Percentiles rank a stretch among this genome's conserved stretches.
These are phyloP conservation scores for Paramecium bursaria DNA, from an alignment of 73 alveolate species.

Conservation along the genomic window DNA sequence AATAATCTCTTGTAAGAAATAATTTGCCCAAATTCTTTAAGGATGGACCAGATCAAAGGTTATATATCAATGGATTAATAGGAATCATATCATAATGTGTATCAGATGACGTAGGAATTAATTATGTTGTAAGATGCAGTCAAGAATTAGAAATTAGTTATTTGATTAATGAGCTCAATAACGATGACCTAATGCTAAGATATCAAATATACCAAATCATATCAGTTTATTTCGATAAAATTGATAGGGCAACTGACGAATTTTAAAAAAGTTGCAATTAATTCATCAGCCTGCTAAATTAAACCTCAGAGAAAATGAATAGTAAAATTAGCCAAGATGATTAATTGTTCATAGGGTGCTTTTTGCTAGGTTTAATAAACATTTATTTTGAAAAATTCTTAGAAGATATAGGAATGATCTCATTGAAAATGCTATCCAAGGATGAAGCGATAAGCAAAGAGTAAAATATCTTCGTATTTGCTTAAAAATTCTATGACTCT, in stretches of 20 bases:
- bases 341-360: not conserved
- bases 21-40: constrained; percentile 2
- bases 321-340: constrained; percentile 6
- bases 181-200: too few species aligned
- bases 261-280: constrained; percentile 9
- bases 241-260: constrained; percentile 1
- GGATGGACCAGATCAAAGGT: not conserved
- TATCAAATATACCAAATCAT: not conserved
- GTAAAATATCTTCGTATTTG: constrained; percentile 23
- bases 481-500: not conserved
- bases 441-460: constrained; percentile 33
- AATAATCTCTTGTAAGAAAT: not conserved
- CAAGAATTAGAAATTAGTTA: not conserved
- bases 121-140: not conserved
- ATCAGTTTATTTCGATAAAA: constrained; percentile 36
- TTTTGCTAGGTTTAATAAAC: constrained; percentile 3
- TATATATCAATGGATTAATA: not conserved
- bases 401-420: constrained; percentile 57
- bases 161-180: not conserved
- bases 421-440: constrained; percentile 52
- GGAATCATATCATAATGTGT: constrained; percentile 4
- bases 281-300: not conserved
- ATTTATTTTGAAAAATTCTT: constrained; percentile 16
- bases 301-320: not conserved
- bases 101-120: constrained; percentile 1